Conservation (phyloP, 495 filamentous ascomycete species). For the Penicillium atrosanguineum region DNA sequence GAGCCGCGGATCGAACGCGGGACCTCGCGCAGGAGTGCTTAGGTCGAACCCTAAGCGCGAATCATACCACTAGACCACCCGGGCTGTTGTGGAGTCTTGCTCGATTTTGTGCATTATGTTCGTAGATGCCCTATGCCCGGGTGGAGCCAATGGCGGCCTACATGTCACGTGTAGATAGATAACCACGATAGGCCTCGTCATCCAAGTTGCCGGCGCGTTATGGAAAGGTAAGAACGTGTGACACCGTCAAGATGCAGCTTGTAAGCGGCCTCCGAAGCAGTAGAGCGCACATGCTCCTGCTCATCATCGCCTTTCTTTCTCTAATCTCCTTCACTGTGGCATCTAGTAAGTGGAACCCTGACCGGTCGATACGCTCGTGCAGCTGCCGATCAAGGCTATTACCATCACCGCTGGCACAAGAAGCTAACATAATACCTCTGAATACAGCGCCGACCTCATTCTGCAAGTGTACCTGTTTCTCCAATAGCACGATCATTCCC, state of each 20-base stretch:
- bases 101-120: not conserved
- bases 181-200: conserved; percentile 15
- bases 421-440: conserved; percentile 11
- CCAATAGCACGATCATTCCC: conserved; percentile 85
- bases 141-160: not conserved
- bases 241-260: conserved; percentile 11
- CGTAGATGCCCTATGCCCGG: not conserved
- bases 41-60: conserved; percentile 38
- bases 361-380: not conserved
- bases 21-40: conserved; percentile 35
- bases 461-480: conserved; percentile 97
- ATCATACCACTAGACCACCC: conserved; percentile 47
- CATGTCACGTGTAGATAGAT: conserved; percentile 8
- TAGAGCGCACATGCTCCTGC: conserved; percentile 14
- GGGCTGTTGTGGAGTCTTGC: conserved; percentile 10
- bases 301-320: conserved; percentile 24
- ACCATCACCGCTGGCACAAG: not conserved
- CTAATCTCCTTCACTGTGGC: conserved; percentile 27
- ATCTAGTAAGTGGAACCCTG: conserved; percentile 28
- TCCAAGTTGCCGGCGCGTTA: not conserved
- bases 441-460: conserved; percentile 67
- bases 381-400: not conserved
- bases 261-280: conserved; percentile 1
- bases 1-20: conserved; percentile 44
- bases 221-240: not conserved